These are phyloP conservation scores for Saccharomycopsis hybrid DNA, from an alignment of 1,139 yeast genomes.

Conservation along the genomic window DNA sequence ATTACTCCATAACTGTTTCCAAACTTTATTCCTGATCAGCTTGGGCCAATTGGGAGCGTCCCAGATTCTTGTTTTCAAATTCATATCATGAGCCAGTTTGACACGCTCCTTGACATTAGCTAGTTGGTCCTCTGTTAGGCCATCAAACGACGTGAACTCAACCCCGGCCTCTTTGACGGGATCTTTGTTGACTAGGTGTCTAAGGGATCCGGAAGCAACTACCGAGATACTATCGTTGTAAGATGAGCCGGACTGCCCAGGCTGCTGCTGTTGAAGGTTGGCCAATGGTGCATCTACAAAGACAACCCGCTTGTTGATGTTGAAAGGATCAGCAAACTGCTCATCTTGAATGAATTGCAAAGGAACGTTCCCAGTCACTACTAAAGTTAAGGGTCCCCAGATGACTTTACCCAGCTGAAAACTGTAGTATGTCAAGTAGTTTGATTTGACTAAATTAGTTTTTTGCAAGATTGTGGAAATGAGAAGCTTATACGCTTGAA, in stretches of 20 bases:
- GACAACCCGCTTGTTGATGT: constrained; percentile 26
- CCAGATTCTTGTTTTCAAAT: constrained; percentile 42
- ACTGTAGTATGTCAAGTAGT: constrained; percentile 9
- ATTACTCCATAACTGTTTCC: constrained; percentile 36
- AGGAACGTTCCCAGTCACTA: constrained; percentile 19
- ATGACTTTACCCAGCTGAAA: constrained; percentile 6
- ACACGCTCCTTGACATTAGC: constrained; percentile 27
- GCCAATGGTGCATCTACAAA: constrained; percentile 34
- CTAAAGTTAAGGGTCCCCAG: constrained; percentile 16
- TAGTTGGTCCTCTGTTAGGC: constrained; percentile 28
- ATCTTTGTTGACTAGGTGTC: constrained; percentile 8
- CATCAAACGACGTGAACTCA: constrained; percentile 25
- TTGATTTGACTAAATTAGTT: neutral
- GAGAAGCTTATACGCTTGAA: constrained; percentile 13
- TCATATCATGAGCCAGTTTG: constrained; percentile 31
- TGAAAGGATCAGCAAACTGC: constrained; percentile 10
- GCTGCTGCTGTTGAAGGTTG: neutral
- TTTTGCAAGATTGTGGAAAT: neutral
- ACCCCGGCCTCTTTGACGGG: no score
- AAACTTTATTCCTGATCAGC: constrained; percentile 31
- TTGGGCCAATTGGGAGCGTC: constrained; percentile 46
- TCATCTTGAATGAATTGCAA: constrained; percentile 13
- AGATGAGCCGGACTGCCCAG: no score
- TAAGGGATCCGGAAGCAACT: constrained; percentile 22
- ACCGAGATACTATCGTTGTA: constrained; percentile 11